Conservation (phyloP, 2,329 filamentous ascomycete genomes). For the Zymoseptoria ardabiliae region DNA sequence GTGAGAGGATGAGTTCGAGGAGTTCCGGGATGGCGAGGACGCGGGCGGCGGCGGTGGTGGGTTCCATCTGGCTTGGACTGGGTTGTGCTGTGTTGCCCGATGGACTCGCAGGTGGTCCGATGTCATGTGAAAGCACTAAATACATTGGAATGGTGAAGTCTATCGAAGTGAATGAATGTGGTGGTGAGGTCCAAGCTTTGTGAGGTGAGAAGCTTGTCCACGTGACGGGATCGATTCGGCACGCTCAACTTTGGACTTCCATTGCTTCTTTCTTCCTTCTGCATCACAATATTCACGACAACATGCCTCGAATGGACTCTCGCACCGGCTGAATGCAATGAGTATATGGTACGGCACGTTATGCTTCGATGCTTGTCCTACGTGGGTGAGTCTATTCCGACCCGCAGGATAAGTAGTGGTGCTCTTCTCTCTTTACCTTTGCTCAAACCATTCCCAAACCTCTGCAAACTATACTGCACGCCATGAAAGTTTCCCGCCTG, state of each 20-base stretch:
- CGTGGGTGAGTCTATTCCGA: neutral
- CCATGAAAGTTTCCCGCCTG: constrained; percentile 4
- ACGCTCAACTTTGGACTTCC: neutral
- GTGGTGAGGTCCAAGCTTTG: neutral
- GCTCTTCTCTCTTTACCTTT: neutral
- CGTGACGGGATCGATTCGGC: neutral
- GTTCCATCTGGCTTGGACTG: neutral
- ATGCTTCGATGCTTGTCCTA: neutral
- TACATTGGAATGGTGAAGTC: neutral
- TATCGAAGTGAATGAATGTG: neutral
- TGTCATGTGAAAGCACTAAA: constrained; percentile 1
- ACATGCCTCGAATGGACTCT: too few relatives aligned
- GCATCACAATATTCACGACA: neutral
- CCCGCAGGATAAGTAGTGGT: neutral
- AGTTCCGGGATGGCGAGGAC: constrained; percentile 17
- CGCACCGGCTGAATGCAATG: neutral
- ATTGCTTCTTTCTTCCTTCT: neutral
- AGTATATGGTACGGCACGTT: neutral
- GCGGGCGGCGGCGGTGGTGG: constrained; percentile 8
- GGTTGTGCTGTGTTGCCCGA: too few relatives aligned
- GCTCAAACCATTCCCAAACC: neutral
- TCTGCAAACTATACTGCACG: neutral
- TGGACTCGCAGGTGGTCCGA: too few relatives aligned
- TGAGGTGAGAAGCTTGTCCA: neutral
- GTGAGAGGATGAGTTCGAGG: constrained; percentile 13